Conservation (phyloP, 2,329 filamentous ascomycete genomes). For the Coniochaeta pulveracea region DNA sequence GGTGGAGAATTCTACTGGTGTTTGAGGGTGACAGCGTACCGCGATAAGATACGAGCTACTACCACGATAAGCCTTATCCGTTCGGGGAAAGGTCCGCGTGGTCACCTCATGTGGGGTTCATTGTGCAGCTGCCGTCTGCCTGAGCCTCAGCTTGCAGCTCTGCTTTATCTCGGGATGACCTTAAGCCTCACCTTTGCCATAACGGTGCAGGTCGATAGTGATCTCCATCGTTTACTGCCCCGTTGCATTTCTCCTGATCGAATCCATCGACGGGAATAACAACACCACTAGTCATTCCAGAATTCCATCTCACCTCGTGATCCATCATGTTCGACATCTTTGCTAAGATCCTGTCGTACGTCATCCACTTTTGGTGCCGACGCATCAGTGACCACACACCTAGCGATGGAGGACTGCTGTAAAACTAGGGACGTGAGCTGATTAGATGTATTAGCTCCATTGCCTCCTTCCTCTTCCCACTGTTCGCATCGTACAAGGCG, state of each 20-base stretch:
- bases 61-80: slow-evolving; percentile 3
- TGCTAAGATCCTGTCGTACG: slow-evolving; percentile 68
- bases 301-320: neutral
- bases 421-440: too few relatives aligned
- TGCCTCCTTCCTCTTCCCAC: slow-evolving; percentile 83
- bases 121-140: too few relatives aligned
- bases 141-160: neutral
- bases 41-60: too few relatives aligned
- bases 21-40: too few relatives aligned
- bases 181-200: neutral
- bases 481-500: slow-evolving; percentile 97
- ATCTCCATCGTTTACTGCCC: neutral
- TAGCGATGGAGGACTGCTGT: too few relatives aligned
- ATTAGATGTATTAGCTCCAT: slow-evolving; percentile 48
- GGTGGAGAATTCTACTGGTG: too few relatives aligned
- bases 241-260: too few relatives aligned
- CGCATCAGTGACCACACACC: slow-evolving; percentile 3
- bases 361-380: slow-evolving; percentile 15
- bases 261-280: neutral
- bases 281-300: neutral
- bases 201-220: neutral
- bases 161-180: neutral
- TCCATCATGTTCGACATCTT: slow-evolving; percentile 60
- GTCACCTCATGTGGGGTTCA: slow-evolving; percentile 2
- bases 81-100: slow-evolving; percentile 3